A percentile compares a stretch with the other conserved stretches of the same genome.
Conservation (phyloP, 2,329 filamentous ascomycete genomes). For the Stenocarpella maydis region DNA sequence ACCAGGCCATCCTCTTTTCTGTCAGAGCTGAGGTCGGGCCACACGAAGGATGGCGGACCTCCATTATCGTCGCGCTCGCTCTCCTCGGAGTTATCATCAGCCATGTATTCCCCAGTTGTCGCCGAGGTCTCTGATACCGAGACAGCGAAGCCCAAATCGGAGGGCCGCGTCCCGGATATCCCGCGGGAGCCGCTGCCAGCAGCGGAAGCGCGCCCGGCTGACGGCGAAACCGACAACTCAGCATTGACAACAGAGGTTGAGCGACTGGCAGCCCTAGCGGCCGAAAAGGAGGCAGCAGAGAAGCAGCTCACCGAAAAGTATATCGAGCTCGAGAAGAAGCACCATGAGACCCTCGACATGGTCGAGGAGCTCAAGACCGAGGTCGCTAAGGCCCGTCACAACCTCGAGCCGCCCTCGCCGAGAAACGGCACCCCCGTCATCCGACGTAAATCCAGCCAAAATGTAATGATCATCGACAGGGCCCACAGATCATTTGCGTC, state of each 20-base stretch:
- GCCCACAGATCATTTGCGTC: conserved; percentile 91
- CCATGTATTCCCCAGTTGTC: conserved; percentile 76
- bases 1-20: conserved; percentile 83
- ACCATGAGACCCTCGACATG: conserved; percentile 82
- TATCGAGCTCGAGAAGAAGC: conserved; percentile 81
- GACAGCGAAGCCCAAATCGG: conserved; percentile 53
- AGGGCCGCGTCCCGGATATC: conserved; percentile 19
- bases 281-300: conserved; percentile 80
- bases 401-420: conserved; percentile 65
- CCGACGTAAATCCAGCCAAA: conserved; percentile 92
- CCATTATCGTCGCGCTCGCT: conserved; percentile 87
- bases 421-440: conserved; percentile 76
- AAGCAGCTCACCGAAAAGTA: conserved; percentile 79
- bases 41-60: conserved; percentile 71
- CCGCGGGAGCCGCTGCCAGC: conserved; percentile 5
- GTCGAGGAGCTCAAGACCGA: conserved; percentile 93
- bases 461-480: conserved; percentile 84
- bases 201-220: conserved; percentile 37
- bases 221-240: conserved; percentile 53
- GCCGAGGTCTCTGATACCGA: conserved; percentile 70
- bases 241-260: conserved; percentile 72
- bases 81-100: conserved; percentile 92
- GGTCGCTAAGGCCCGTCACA: conserved; percentile 77
- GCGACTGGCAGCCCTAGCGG: conserved; percentile 72
- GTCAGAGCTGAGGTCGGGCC: conserved; percentile 76